Percentiles rank a stretch among this genome's conserved stretches.
Conservation (phyloP, 2,329 filamentous ascomycete species). For the Elsinoe batatas region DNA sequence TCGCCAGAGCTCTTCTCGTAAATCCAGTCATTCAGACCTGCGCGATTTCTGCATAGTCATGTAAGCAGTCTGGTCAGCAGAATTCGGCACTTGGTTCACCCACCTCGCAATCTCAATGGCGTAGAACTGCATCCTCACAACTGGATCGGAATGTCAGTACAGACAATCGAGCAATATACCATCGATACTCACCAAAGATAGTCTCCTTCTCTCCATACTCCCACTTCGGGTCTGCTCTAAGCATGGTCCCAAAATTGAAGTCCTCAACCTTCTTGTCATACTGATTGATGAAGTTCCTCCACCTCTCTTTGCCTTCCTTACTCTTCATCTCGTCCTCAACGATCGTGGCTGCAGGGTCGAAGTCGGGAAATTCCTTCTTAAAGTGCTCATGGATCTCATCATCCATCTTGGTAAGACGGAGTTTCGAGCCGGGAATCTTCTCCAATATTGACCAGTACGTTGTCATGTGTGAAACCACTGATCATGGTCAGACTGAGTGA, state of each 20-base stretch:
- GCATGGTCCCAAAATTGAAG: constrained; percentile 95
- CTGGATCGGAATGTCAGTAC: constrained; percentile 23
- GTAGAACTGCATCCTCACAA: constrained; percentile 74
- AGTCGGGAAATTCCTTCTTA: constrained; percentile 79
- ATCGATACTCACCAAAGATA: constrained; percentile 63
- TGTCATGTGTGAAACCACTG: constrained; percentile 85
- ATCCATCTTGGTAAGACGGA: constrained; percentile 88
- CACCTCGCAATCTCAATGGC: constrained; percentile 65
- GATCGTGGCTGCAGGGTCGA: constrained; percentile 70
- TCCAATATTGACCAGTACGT: constrained; percentile 97
- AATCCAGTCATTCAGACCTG: constrained; percentile 92
- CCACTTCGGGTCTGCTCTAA: constrained; percentile 64
- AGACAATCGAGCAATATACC: not conserved
- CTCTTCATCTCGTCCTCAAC: constrained; percentile 97
- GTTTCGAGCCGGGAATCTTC: constrained; percentile 74
- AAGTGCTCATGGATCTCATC: constrained; percentile 91
- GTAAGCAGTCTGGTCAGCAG: constrained; percentile 10
- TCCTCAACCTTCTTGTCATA: constrained; percentile 96
- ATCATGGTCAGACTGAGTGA: constrained; percentile 12
- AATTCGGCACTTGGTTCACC: constrained; percentile 19
- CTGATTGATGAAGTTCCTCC: constrained; percentile 85
- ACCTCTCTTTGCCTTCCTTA: constrained; percentile 84
- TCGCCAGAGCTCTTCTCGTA: constrained; percentile 57
- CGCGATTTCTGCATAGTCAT: constrained; percentile 54
- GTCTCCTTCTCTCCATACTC: constrained; percentile 86